These are phyloP conservation scores for Pseudocercospora fijiensis DNA, from an alignment of 2,329 filamentous ascomycete species.

Conservation along the genomic window DNA sequence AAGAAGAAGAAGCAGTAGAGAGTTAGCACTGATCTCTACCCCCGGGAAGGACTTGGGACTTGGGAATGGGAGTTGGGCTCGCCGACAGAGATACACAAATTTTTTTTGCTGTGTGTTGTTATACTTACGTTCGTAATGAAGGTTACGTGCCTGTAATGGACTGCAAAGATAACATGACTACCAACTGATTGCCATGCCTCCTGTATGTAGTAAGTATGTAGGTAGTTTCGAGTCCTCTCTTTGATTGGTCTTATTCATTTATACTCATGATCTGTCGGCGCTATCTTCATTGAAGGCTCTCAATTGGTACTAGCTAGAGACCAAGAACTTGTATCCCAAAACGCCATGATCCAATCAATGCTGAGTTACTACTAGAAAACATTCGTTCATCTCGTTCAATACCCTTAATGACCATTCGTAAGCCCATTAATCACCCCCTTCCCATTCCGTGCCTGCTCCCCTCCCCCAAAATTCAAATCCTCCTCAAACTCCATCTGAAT, in stretches of 20 bases:
- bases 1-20: background rate
- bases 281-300: no score
- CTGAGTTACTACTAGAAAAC: no score
- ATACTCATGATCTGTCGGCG: background rate
- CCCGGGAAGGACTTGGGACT: background rate
- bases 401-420: background rate
- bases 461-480: conserved; percentile 21
- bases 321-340: no score
- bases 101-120: background rate
- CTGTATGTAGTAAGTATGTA: background rate
- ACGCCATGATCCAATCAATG: background rate
- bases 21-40: no score
- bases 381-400: background rate
- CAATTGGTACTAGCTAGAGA: no score
- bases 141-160: background rate
- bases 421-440: conserved; percentile 1
- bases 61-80: no score
- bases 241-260: background rate
- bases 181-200: background rate
- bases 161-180: no score
- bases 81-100: background rate
- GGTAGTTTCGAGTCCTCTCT: background rate
- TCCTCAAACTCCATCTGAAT: conserved; percentile 34
- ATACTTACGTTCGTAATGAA: background rate
- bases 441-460: background rate